Conservation (phyloP, 2,329 filamentous ascomycete species). For the Fusarium clavum region DNA sequence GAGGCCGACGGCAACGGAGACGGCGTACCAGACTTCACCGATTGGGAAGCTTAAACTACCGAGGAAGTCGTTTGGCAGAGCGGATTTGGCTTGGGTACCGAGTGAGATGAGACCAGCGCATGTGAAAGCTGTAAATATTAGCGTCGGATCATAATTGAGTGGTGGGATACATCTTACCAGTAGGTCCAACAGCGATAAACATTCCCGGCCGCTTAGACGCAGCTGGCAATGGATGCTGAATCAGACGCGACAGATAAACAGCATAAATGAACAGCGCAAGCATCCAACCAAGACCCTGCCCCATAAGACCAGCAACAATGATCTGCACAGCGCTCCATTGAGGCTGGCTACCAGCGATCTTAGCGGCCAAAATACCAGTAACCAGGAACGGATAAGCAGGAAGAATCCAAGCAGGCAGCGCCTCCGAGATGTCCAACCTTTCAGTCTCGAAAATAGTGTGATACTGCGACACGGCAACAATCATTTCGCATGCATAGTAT, state of each 20-base stretch:
- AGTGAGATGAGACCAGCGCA: conserved; percentile 13
- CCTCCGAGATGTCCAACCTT: conserved; percentile 9
- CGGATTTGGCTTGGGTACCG: conserved; percentile 11
- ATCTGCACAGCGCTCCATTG: conserved; percentile 21
- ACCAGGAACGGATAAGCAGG: conserved; percentile 28
- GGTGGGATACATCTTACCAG: background rate
- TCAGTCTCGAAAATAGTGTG: conserved; percentile 23
- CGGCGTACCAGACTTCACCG: conserved; percentile 15
- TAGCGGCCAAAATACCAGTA: conserved; percentile 18
- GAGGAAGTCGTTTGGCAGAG: conserved; percentile 8
- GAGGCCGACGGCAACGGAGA: conserved; percentile 11
- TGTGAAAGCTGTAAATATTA: background rate
- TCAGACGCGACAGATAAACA: conserved; percentile 21
- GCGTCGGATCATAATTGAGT: rapidly evolving
- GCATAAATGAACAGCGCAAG: conserved; percentile 26
- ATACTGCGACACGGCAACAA: conserved; percentile 16
- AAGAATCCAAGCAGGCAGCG: conserved; percentile 14
- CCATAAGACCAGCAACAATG: conserved; percentile 23
- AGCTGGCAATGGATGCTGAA: conserved; percentile 13
- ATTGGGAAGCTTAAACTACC: background rate
- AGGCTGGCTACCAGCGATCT: conserved; percentile 14
- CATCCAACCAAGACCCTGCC: conserved; percentile 24
- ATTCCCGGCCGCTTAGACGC: background rate
- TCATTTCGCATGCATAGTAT: conserved; percentile 29
- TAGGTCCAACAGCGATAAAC: conserved; percentile 26